These are phyloP conservation scores for Colletotrichum siamense DNA, from an alignment of 2,329 filamentous ascomycete genomes.

Conservation along the genomic window DNA sequence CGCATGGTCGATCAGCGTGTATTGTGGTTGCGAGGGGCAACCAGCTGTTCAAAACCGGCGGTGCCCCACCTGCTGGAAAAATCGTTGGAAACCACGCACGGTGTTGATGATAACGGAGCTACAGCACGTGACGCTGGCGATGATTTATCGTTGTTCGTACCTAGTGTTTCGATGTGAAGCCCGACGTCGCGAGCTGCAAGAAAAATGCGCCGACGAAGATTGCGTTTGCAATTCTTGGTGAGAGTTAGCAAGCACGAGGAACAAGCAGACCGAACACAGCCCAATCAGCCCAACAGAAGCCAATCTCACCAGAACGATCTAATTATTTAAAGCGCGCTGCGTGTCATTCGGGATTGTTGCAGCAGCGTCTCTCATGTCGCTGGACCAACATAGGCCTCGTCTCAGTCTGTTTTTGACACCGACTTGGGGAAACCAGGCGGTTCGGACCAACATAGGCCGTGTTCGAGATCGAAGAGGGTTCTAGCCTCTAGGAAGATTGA, in stretches of 20 bases:
- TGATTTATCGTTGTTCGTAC: neutral
- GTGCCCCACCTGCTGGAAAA: neutral
- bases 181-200: neutral
- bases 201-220: neutral
- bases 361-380: neutral
- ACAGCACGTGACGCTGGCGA: neutral
- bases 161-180: neutral
- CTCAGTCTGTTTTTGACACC: neutral
- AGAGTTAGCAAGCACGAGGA: neutral
- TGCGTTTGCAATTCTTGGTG: neutral
- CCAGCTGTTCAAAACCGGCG: neutral
- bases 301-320: neutral
- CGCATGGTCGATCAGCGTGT: neutral
- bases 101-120: neutral
- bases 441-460: neutral
- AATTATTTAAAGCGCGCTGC: neutral
- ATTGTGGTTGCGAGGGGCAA: slow-evolving; percentile 20
- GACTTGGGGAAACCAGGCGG: neutral
- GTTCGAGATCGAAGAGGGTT: neutral
- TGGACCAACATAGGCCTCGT: neutral
- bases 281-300: neutral
- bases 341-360: neutral
- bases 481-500: neutral
- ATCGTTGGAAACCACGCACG: neutral
- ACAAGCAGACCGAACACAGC: neutral